These are phyloP conservation scores for Phaeosphaeriaceae sp. DNA, from an alignment of 2,329 filamentous ascomycete species.

Conservation along the genomic window DNA sequence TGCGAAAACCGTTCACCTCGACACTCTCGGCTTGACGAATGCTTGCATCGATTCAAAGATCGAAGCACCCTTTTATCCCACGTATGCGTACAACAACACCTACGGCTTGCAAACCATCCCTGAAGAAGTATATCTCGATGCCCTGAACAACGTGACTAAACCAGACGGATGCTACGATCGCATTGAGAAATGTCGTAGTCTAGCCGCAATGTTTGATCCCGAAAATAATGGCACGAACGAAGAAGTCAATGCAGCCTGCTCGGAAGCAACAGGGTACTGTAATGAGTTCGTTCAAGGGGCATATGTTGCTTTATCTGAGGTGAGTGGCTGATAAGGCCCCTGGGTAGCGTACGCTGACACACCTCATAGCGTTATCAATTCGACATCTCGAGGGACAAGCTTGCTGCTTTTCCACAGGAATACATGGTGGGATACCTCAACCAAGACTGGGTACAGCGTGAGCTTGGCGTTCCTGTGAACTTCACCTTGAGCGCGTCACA, in stretches of 20 bases:
- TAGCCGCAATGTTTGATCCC: background rate
- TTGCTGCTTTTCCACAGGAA: conserved; percentile 11
- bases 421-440: conserved; percentile 44
- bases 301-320: conserved; percentile 43
- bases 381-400: conserved; percentile 29
- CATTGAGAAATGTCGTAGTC: conserved; percentile 55
- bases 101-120: conserved; percentile 61
- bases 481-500: conserved; percentile 10
- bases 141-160: conserved; percentile 47
- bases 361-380: conserved; percentile 42
- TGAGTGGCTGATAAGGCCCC: conserved; percentile 6
- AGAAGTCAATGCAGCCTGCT: conserved; percentile 54
- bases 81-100: conserved; percentile 64
- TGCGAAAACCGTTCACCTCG: conserved; percentile 44
- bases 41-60: conserved; percentile 55
- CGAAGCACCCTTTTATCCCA: conserved; percentile 55
- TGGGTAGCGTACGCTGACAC: conserved; percentile 21
- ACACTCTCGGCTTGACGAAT: conserved; percentile 57
- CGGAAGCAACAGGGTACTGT: conserved; percentile 61
- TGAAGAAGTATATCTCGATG: conserved; percentile 45
- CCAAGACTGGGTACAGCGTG: conserved; percentile 61
- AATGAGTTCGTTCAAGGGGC: conserved; percentile 50
- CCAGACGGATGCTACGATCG: conserved; percentile 60
- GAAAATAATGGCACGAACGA: background rate
- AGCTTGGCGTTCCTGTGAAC: conserved; percentile 67